These are phyloP conservation scores for Mortierella hygrophila DNA, from an alignment of 192 early-diverging fungal genomes.

Conservation along the genomic window DNA sequence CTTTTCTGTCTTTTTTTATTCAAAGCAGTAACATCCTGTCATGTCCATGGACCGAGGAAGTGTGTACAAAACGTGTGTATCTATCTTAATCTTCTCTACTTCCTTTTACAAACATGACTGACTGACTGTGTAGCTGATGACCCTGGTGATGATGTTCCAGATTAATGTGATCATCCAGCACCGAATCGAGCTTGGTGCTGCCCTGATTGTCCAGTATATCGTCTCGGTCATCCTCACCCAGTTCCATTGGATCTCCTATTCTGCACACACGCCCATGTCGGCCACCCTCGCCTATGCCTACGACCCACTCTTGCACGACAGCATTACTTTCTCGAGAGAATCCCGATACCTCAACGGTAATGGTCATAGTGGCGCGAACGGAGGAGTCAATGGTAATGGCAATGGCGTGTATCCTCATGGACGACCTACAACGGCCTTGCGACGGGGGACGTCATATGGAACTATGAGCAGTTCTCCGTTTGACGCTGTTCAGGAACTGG, in stretches of 20 bases:
- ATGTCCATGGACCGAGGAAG: background rate
- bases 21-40: background rate
- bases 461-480: constrained; percentile 39
- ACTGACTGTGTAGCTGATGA: constrained; percentile 27
- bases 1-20: background rate
- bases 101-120: background rate
- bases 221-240: constrained; percentile 33
- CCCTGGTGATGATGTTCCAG: constrained; percentile 37
- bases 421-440: background rate
- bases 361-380: too few species aligned
- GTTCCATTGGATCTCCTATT: constrained; percentile 52
- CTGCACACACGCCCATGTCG: constrained; percentile 54
- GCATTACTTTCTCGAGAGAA: constrained; percentile 52
- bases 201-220: constrained; percentile 27
- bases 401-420: background rate
- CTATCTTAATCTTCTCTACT: background rate
- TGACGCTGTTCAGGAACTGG: constrained; percentile 39
- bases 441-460: constrained; percentile 40
- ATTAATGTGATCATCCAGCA: constrained; percentile 44
- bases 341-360: constrained; percentile 25
- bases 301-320: constrained; percentile 34
- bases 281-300: constrained; percentile 41
- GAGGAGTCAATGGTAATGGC: background rate
- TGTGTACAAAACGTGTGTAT: background rate
- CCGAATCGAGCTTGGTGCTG: constrained; percentile 11